These are phyloP conservation scores for Entomortierella parvispora DNA, from an alignment of 192 early-diverging fungal species.

Conservation along the genomic window DNA sequence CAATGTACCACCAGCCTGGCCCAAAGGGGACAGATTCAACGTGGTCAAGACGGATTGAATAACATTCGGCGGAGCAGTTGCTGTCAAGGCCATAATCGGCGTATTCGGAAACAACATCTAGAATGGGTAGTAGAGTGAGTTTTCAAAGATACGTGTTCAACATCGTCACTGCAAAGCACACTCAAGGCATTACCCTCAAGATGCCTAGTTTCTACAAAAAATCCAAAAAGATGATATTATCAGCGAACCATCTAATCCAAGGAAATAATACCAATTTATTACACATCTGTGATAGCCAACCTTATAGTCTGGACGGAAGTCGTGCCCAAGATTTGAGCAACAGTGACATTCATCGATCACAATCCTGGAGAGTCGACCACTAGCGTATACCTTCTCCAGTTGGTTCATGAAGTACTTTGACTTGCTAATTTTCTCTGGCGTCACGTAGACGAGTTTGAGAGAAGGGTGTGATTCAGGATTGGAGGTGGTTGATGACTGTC, in stretches of 20 bases:
- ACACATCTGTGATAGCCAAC: not conserved
- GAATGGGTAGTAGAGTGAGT: no score
- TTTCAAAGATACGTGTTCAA: no score
- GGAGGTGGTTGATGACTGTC: not conserved
- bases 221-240: not conserved
- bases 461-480: constrained; percentile 29
- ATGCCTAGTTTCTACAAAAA: constrained; percentile 31
- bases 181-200: not conserved
- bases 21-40: constrained; percentile 28
- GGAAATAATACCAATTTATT: no score
- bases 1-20: constrained; percentile 54
- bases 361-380: constrained; percentile 78
- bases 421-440: constrained; percentile 85
- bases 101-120: constrained; percentile 72
- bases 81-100: constrained; percentile 93
- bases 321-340: constrained; percentile 94
- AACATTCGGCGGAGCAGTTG: constrained; percentile 71
- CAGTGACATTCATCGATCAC: constrained; percentile 99
- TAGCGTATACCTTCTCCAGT: constrained; percentile 66
- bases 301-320: constrained; percentile 81
- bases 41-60: constrained; percentile 39
- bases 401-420: constrained; percentile 70
- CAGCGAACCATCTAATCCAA: no score
- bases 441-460: constrained; percentile 84
- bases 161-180: constrained; percentile 58